Conservation (phyloP, 2,329 filamentous ascomycete genomes). For the Arthrocladium fulminans region DNA sequence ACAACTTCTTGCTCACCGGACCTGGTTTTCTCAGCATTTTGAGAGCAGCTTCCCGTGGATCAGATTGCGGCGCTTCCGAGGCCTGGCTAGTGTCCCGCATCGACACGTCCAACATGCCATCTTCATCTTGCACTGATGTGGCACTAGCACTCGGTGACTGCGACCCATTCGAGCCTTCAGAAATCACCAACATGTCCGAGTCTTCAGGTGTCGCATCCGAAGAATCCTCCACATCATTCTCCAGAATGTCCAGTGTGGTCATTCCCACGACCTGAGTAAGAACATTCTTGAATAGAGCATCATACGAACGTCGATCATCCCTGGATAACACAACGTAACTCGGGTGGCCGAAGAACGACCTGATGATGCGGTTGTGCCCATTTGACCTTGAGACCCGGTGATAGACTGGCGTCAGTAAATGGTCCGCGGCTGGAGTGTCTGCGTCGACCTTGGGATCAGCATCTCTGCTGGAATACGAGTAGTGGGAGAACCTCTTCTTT, state of each 20-base stretch:
- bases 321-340: conserved; percentile 64
- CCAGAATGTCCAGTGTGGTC: conserved; percentile 59
- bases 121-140: conserved; percentile 75
- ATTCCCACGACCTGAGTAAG: conserved; percentile 66
- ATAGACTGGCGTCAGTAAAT: conserved; percentile 41
- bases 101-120: conserved; percentile 81
- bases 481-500: conserved; percentile 40
- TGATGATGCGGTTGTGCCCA: conserved; percentile 20
- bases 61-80: conserved; percentile 24
- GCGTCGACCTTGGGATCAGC: conserved; percentile 33
- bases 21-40: conserved; percentile 35
- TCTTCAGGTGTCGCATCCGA: conserved; percentile 48
- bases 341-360: conserved; percentile 34
- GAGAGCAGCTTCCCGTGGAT: conserved; percentile 19
- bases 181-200: conserved; percentile 59
- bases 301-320: conserved; percentile 61
- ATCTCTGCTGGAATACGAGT: conserved; percentile 27
- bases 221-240: conserved; percentile 39
- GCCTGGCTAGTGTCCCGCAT: conserved; percentile 57
- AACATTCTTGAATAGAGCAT: conserved; percentile 70
- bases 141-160: conserved; percentile 61
- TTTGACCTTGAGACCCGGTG: conserved; percentile 30
- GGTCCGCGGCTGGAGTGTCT: conserved; percentile 38
- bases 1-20: conserved; percentile 55
- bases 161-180: conserved; percentile 51